Evolutionary conservation across 1,139 yeast genomes (phyloP), one percentile per base, ranked within the genome.

Genomic region (Zygoascus sp.): DNA sequence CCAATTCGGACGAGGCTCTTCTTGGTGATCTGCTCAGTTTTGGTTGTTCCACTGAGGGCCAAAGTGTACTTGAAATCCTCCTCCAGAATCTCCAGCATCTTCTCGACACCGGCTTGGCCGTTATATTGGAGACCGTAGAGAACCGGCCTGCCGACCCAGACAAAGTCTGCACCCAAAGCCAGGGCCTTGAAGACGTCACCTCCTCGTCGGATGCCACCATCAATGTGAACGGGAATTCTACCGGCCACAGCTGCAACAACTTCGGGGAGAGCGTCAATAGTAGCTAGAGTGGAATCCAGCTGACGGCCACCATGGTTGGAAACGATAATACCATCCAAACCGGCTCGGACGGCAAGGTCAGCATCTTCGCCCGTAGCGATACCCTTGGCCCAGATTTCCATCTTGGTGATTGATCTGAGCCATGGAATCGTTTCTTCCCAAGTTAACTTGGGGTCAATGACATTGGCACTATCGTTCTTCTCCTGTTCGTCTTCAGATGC

Each of bases 251-350:
- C 66, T 9, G 77, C 79, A 56, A 74, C 77, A 30, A 81, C 75
- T 54, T 80, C 84, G 1, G 81, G 79, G 44, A 82, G 69, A 2
- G 81, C 75, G 58, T 81, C 86, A 40, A 81, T 65, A 7, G 87
- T 81, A 0, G 86, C 77, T 57, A 74, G 69, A 2, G 82, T 72
- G 49, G 73, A 77, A 54, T 81, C 88, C 46, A 81, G 69, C 60
- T 81, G 88, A 46, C 88, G 67, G 16, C 88, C 88, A 22, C 88
- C 88, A 57, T 81, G 88, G 59, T 81, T 81, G 13, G 86, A 80
- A 20, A 81, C 70, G 48, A 81, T 76, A 47, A 80, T 75, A 7
- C 85, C 87, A 45, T 76, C 80, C 4, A 78, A 74, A 0, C 83
- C 83, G 44, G 76, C 65, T 49, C 76, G 73, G 8, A 79, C 74